Conservation (phyloP, 495 filamentous ascomycete species). For the Opeltia flavorubescens region DNA sequence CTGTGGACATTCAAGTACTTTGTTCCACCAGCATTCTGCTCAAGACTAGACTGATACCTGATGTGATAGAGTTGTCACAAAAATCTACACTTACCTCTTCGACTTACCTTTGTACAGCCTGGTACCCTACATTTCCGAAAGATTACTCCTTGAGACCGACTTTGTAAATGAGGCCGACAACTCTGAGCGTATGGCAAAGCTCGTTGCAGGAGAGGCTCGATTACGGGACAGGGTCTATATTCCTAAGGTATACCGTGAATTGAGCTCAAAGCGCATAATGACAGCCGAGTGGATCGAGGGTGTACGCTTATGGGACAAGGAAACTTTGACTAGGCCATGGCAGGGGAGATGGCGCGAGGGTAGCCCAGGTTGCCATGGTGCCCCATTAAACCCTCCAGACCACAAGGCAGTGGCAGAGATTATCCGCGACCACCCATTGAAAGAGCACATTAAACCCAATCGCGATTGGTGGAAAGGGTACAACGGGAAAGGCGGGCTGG, state of each 20-base stretch:
- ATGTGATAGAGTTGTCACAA: constrained; percentile 48
- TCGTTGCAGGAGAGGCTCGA: constrained; percentile 64
- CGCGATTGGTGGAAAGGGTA: constrained; percentile 64
- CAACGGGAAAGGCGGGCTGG: constrained; percentile 60
- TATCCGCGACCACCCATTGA: constrained; percentile 28
- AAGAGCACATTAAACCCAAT: constrained; percentile 57
- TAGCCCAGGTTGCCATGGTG: constrained; percentile 63
- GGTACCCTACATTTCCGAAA: constrained; percentile 79
- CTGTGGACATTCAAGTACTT: constrained; percentile 83
- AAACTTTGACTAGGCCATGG: constrained; percentile 59
- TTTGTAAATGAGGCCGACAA: constrained; percentile 86
- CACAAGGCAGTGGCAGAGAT: constrained; percentile 24
- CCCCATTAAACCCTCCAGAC: constrained; percentile 39
- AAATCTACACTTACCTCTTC: constrained; percentile 66
- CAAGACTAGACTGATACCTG: constrained; percentile 5
- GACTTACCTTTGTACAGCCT: constrained; percentile 79
- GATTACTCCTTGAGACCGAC: constrained; percentile 81
- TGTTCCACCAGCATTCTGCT: not conserved
- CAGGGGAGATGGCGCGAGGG: constrained; percentile 57
- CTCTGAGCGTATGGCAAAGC: constrained; percentile 62
- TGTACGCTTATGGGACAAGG: constrained; percentile 78
- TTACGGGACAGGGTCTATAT: constrained; percentile 74
- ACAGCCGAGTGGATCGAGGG: constrained; percentile 98
- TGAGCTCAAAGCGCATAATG: constrained; percentile 74
- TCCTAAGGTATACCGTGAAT: constrained; percentile 65